Conservation (phyloP, 192 early-diverging fungal species). For the Backusella sp. region DNA sequence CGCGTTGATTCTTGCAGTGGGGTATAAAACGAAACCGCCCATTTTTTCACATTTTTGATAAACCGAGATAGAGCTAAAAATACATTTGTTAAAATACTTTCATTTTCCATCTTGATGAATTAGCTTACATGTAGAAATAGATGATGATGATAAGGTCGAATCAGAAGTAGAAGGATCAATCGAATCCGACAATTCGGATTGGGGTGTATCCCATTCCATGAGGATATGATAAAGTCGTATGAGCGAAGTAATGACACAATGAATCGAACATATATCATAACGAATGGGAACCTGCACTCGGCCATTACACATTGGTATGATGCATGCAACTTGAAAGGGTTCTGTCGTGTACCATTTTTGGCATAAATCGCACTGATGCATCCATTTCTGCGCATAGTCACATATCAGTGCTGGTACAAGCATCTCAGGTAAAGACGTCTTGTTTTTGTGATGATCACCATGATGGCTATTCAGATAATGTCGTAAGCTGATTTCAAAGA, state of each 20-base stretch:
- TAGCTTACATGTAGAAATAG: not conserved
- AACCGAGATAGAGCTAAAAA: not conserved
- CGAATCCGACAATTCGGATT: not conserved
- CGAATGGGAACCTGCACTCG: conserved; percentile 26
- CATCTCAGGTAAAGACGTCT: not conserved
- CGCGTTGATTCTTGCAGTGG: not conserved
- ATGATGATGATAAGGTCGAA: not conserved
- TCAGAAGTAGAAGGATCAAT: not conserved
- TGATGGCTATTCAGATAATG: not conserved
- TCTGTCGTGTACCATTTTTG: not conserved
- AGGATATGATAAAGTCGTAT: conserved; percentile 1
- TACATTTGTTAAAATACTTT: not conserved
- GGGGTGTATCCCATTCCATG: conserved; percentile 3
- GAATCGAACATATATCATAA: conserved; percentile 22
- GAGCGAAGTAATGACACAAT: not conserved
- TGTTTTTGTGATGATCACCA: not conserved
- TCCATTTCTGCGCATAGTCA: not conserved
- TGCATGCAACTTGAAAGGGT: conserved; percentile 15
- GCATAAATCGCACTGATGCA: conserved; percentile 24
- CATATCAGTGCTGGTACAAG: conserved; percentile 7
- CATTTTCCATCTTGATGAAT: not conserved
- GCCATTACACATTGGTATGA: conserved; percentile 22
- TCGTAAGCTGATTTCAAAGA: not conserved
- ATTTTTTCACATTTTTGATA: not conserved
- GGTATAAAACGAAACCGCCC: conserved; percentile 3